phyloP scores from a whole-genome alignment of 192 early-diverging fungal genomes.

The Dimargaris xerosporica region DNA sequence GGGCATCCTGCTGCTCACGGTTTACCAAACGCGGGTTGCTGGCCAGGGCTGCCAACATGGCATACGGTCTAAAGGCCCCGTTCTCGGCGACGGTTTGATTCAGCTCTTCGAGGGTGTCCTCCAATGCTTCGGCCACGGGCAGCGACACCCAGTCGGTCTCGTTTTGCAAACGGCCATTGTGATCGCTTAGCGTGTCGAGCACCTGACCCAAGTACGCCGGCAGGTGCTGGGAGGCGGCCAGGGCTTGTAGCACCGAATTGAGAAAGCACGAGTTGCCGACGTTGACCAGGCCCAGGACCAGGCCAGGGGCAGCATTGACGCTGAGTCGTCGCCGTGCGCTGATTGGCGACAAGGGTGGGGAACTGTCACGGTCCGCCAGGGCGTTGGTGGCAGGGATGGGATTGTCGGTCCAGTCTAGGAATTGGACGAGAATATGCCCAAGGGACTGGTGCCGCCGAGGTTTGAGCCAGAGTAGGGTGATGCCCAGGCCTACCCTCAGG shows the following conservation, averaged over 20 bases:
- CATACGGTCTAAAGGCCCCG: constrained; percentile 40
- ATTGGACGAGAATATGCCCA: background rate
- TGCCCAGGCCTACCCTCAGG: background rate
- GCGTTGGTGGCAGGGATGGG: background rate
- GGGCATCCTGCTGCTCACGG: constrained; percentile 73
- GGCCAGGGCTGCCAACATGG: constrained; percentile 43
- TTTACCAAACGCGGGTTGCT: constrained; percentile 39
- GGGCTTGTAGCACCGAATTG: constrained; percentile 77
- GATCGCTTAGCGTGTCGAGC: constrained; percentile 31
- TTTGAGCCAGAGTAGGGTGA: background rate
- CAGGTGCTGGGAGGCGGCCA: constrained; percentile 31
- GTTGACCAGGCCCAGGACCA: constrained; percentile 64
- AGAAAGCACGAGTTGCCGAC: constrained; percentile 89
- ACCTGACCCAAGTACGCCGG: constrained; percentile 24
- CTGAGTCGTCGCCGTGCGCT: constrained; percentile 2
- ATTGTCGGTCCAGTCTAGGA: background rate
- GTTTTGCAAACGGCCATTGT: constrained; percentile 18
- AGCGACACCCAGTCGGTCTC: constrained; percentile 17
- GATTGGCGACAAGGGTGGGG: background rate
- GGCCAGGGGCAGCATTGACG: background rate
- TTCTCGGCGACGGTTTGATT: constrained; percentile 24
- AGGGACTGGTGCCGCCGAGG: background rate
- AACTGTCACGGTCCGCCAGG: background rate
- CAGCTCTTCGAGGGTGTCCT: constrained; percentile 32
- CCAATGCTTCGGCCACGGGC: constrained; percentile 31